Base-by-base conservation (phyloP, 169 alveolate genomes). In the Cyclospora cayetanensis region DNA sequence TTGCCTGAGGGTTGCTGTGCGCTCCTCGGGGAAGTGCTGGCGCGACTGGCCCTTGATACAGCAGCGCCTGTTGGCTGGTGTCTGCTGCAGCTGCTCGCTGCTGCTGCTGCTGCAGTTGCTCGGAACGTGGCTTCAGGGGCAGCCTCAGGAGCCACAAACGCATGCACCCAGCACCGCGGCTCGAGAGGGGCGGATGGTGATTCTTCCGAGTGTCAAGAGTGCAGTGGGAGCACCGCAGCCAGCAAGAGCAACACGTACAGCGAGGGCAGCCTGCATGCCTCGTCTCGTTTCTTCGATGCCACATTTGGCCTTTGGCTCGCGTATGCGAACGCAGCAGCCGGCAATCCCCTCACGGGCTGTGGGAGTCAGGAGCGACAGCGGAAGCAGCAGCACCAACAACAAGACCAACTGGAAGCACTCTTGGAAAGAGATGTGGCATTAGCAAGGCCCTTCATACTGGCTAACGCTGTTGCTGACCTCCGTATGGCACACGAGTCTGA, bases 71-170 rank as follows among this genome's bases (percentile, higher is more conserved):
- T 55, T 11, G 70, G 70, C 34, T 55, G 11, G 27, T 55, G 15
- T 55, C n/a, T 55, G 70, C 70, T 55, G 70, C 70, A 55, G 70
- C 70, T 55, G 70, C 70, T 55, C n/a, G 70, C 70, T 55, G 70
- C 70, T 55, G 70, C 70, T 55, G 70, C 70, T 55, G 70, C 70
- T 55, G 70, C 70, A 15, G 70, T 55, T 55, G 11, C 70, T 9
- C 70, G 70, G 27, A 29, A 55, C 27, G 70, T 9, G 9, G 29
- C 70, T 11, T 20, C 70, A 55, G 70, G 9, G n/a, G 70, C 70
- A 55, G 70, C 70, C 11, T 15, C 70, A 55, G 70, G 31, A 55
- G 70, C n/a, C 60, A 46, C 60, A 46, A 15, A 46, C 60, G 60
- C 60, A 20, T 15, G 70, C 70, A 55, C 7, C 11, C 34, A 55